These are phyloP conservation scores for Starmerella floris DNA, from an alignment of 805 yeast species.

Conservation along the genomic window DNA sequence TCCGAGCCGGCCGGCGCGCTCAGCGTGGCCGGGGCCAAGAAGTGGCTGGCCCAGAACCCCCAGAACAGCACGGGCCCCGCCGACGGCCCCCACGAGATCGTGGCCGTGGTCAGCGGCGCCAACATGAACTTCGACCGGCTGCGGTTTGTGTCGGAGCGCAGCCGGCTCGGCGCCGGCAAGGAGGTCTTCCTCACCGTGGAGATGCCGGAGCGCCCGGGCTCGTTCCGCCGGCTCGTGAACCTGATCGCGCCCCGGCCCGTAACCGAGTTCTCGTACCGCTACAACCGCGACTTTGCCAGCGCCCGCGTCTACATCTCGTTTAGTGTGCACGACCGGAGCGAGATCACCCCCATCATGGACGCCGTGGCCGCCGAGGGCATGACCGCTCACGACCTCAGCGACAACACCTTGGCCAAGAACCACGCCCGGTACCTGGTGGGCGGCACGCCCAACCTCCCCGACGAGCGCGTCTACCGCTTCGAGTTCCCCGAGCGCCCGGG, in stretches of 20 bases:
- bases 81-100: constrained; percentile 56
- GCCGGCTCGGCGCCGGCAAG: constrained; percentile 95
- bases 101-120: constrained; percentile 87
- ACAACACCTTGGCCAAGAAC: constrained; percentile 86
- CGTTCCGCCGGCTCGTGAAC: constrained; percentile 63
- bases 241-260: constrained; percentile 77
- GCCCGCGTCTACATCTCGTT: constrained; percentile 86
- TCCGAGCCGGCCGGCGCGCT: constrained; percentile 97
- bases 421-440: constrained; percentile 96
- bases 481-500: constrained; percentile 98
- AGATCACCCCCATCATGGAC: constrained; percentile 49
- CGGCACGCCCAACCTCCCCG: constrained; percentile 58
- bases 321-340: constrained; percentile 62
- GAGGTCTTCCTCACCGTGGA: constrained; percentile 85
- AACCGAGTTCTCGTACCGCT: constrained; percentile 90
- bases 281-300: constrained; percentile 29
- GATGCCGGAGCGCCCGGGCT: constrained; percentile 88
- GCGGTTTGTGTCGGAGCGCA: constrained; percentile 92
- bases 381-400: constrained; percentile 70
- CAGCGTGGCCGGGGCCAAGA: constrained; percentile 86
- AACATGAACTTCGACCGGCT: constrained; percentile 96
- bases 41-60: constrained; percentile 46
- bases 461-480: constrained; percentile 69
- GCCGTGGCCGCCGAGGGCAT: constrained; percentile 52
- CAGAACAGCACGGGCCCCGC: constrained; percentile 36